These are phyloP conservation scores for Stagonosporopsis chrysanthemi DNA, from an alignment of 2,329 filamentous ascomycete species.

Conservation along the genomic window DNA sequence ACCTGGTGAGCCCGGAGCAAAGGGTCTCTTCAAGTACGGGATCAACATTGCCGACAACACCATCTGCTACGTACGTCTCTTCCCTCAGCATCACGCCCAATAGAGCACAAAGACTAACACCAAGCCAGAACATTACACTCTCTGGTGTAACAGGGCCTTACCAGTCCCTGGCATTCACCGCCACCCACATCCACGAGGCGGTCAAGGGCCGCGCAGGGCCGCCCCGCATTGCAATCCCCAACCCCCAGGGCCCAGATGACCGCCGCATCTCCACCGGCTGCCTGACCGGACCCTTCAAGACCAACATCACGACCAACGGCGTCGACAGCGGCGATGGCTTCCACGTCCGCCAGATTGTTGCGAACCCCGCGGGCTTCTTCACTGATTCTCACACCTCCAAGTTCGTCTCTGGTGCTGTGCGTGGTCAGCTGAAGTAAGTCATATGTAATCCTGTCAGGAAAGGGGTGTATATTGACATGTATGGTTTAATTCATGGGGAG, in stretches of 20 bases:
- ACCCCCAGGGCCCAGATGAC: constrained; percentile 49
- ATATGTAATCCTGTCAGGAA: background rate
- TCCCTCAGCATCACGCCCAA: too few relatives aligned
- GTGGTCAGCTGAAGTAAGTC: constrained; percentile 53
- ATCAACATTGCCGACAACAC: constrained; percentile 58
- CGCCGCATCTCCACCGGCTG: constrained; percentile 36
- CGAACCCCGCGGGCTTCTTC: constrained; percentile 60
- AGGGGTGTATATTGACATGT: background rate
- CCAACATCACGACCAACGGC: constrained; percentile 42
- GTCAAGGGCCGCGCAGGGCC: constrained; percentile 57
- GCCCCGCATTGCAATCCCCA: constrained; percentile 54
- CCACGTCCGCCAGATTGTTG: constrained; percentile 60
- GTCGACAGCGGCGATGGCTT: constrained; percentile 58
- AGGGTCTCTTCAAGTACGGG: constrained; percentile 61
- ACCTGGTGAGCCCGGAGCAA: constrained; percentile 55
- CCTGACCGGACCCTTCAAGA: constrained; percentile 40
- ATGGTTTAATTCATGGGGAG: too few relatives aligned
- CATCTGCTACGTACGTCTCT: constrained; percentile 51
- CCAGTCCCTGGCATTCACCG: constrained; percentile 59
- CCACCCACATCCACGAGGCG: constrained; percentile 65
- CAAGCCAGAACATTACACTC: constrained; percentile 58
- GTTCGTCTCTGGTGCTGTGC: constrained; percentile 60
- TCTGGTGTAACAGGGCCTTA: constrained; percentile 60
- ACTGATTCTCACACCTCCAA: constrained; percentile 61
- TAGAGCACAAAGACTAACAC: constrained; percentile 5